Evolutionary conservation across 257 asterid genomes (phyloP).

Genomic region (Petunia secreta): DNA sequence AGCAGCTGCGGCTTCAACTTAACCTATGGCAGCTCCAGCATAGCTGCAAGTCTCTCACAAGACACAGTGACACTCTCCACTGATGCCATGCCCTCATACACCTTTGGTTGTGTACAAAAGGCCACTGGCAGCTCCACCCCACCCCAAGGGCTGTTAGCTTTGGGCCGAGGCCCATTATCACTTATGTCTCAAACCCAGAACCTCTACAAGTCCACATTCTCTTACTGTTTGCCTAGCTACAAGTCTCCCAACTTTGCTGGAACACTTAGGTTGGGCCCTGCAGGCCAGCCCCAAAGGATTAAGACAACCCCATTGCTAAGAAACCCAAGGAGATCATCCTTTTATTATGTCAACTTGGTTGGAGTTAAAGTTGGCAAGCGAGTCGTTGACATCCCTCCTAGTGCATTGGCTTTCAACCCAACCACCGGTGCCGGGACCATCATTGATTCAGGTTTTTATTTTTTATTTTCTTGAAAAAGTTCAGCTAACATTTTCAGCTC

Average conservation of each 20-base stretch:
- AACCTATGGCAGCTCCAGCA: constrained; percentile 71
- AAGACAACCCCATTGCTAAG: constrained; percentile 61
- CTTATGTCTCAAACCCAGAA: constrained; percentile 54
- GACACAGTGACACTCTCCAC: constrained; percentile 67
- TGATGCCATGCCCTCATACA: constrained; percentile 53
- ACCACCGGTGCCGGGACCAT: constrained; percentile 77
- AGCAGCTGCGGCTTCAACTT: constrained; percentile 58
- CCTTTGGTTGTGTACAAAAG: constrained; percentile 63
- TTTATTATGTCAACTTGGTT: constrained; percentile 67
- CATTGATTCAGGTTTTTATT: constrained; percentile 65
- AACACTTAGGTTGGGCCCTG: constrained; percentile 65
- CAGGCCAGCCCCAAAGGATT: constrained; percentile 67
- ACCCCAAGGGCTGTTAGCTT: constrained; percentile 70
- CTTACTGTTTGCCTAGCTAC: constrained; percentile 82
- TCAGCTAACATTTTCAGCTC: background rate
- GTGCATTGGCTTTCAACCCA: constrained; percentile 63
- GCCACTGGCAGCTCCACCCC: constrained; percentile 61
- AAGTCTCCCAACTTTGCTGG: constrained; percentile 62
- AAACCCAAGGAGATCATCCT: constrained; percentile 76
- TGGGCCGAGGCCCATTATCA: constrained; percentile 81
- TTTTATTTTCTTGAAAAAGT: background rate
- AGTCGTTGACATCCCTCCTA: constrained; percentile 54
- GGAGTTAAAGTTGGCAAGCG: constrained; percentile 61
- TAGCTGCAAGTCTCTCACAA: constrained; percentile 53
- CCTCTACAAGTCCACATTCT: constrained; percentile 70